Evolutionary conservation across 2,329 filamentous ascomycete species (phyloP), one percentile per base, ranked within the genome.

Genomic region (Pseudocercospora vitis): DNA sequence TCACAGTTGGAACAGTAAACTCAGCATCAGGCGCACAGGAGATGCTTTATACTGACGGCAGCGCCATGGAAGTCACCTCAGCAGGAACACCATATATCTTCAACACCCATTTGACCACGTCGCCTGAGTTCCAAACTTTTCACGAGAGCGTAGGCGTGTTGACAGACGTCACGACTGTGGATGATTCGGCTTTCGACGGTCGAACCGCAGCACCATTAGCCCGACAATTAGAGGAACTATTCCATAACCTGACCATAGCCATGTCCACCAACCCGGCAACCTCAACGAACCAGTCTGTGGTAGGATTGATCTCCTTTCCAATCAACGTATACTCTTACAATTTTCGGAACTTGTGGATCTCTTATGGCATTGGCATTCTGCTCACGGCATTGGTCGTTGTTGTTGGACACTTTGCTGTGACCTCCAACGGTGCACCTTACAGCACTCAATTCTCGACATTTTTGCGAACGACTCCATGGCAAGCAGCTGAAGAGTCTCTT

Each of bases 391-490:
- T 47, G n/a, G 29, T 52, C 11, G 37, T 52, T 7, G 28, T 46
- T 11, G 19, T 52, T 8, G 49, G 39, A n/a, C 37, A 44, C 19
- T 14, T 33, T 11, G 29, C 29, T 4, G 40, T 52, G n/a, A 14
- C 35, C 12, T 21, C 31, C 14, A 52, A 52, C 29, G 37, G 18
- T 28, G 49, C 49, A 24, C 40, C 40, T 9, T 52, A 52, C 40
- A 52, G 49, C 40, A 52, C 21, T 26, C 46, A 23, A n/a, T 52
- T 31, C 26, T 52, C 49, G 7, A 52, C 49, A 21, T 52, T 32
- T 29, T 28, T 52, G 14, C 49, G 49, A 11, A 52, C 49, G 6
- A 40, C 49, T 5, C 39, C 49, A 7, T 46, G 37, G 49, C 21
- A 46, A 7, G 11, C 14, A 21, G 24, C 37, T 14, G 35, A 50